These are phyloP conservation scores for Fusarium agapanthi DNA, from an alignment of 2,329 filamentous ascomycete species.

Conservation along the genomic window DNA sequence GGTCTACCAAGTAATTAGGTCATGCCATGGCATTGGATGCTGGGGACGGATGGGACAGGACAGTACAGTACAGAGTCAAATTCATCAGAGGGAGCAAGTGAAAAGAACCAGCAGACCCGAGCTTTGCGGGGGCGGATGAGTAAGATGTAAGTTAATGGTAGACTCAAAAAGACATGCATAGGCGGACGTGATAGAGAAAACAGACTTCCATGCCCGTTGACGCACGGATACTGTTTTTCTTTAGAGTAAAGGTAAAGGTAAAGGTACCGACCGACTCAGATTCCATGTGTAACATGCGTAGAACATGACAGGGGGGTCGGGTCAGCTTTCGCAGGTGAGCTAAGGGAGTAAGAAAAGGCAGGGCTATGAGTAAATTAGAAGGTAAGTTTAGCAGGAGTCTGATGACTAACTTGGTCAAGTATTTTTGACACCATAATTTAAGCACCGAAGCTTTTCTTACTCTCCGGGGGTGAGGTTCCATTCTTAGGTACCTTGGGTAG, in stretches of 20 bases:
- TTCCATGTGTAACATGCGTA: constrained; percentile 40
- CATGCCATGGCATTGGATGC: constrained; percentile 1
- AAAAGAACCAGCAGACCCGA: constrained; percentile 20
- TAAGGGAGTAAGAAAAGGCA: not conserved
- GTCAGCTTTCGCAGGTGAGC: constrained; percentile 11
- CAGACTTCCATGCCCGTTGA: constrained; percentile 11
- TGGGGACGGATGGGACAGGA: not conserved
- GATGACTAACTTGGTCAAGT: no score
- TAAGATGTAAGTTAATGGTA: constrained; percentile 13
- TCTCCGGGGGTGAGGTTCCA: not conserved
- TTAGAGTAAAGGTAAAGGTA: constrained; percentile 16
- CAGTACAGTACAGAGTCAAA: constrained; percentile 20
- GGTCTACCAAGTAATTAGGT: constrained; percentile 34
- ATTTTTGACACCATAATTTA: not conserved
- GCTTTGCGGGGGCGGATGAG: constrained; percentile 27
- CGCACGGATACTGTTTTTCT: constrained; percentile 26
- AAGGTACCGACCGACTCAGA: constrained; percentile 35
- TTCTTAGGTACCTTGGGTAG: constrained; percentile 7
- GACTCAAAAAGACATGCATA: constrained; percentile 27
- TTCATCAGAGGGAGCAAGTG: constrained; percentile 13
- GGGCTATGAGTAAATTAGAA: not conserved
- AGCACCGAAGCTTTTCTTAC: not conserved
- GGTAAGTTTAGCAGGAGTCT: rapidly evolving
- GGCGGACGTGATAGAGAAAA: constrained; percentile 33
- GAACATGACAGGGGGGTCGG: constrained; percentile 5